Evolutionary conservation across 2,329 filamentous ascomycete species (phyloP), one percentile per base, ranked within the genome.

Genomic region (Rhynchosporium secalis): DNA sequence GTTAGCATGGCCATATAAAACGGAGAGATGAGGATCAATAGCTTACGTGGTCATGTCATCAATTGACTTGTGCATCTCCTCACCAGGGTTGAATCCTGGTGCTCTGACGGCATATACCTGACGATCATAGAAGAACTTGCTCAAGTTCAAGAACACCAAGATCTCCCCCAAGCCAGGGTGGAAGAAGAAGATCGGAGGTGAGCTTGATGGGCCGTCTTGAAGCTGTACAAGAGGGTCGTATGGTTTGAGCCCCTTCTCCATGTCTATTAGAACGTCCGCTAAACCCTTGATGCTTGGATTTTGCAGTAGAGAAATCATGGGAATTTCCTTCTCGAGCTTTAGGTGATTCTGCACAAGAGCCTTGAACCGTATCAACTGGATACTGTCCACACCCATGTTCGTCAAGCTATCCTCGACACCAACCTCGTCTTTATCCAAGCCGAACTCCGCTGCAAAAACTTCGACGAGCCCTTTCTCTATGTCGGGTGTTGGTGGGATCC

Each of bases 81-180:
- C 75, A n/a, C 72, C 74, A 1, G 54, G 10, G 28, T 66, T 77
- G 68, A 67, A 75, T 7, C 77, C 77, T 13, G 74, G 73, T 1
- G 78, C 74, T 4, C 77, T 74, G 1, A 80, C 66, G 0, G 78
- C 80, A 66, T 80, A 79, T 20, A 85, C 62, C 1, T 80, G 78
- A 7, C 82, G 72, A 62, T 78, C 74, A 33, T 66, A 56, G 31
- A 83, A 46, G 60, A 79, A 71, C 47, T 73, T 64, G 13, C 76
- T 72, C 74, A 79, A 70, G 0, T 67, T 68, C 12, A 78, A 61
- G 62, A 79, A 79, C 5, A 78, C 71, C 6, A 79, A 73, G 0
- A 79, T 68, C 52, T 79, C 77, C 10, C 77, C 77, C 0, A 76
- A 69, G 6, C 77, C 78, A 0, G 77, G 76, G 61, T 80, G 78